These are phyloP conservation scores for Penicillium macrosclerotiorum DNA, from an alignment of 495 filamentous ascomycete genomes.

Conservation along the genomic window DNA sequence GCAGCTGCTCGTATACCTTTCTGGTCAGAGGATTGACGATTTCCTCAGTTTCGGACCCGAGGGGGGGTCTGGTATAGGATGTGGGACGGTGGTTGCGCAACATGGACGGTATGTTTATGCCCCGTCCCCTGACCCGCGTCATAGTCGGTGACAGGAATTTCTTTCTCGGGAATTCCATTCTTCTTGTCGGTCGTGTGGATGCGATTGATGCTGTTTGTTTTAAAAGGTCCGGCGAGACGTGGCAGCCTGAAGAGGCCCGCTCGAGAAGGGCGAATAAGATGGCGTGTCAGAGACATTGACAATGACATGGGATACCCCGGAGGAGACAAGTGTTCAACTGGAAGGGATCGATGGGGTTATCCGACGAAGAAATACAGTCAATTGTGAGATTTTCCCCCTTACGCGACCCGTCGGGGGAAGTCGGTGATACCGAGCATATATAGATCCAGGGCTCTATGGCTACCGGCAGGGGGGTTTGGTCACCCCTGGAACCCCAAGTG, in stretches of 20 bases:
- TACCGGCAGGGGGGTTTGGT: not conserved
- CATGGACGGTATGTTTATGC: slow-evolving; percentile 3
- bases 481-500: not conserved
- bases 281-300: slow-evolving; percentile 2
- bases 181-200: slow-evolving; percentile 4
- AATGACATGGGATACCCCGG: not conserved
- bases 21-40: slow-evolving; percentile 2
- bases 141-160: slow-evolving; percentile 4
- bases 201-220: not conserved
- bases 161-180: slow-evolving; percentile 4
- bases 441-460: too few relatives aligned
- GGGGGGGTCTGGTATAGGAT: not conserved
- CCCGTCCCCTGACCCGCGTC: slow-evolving; percentile 1
- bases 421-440: too few relatives aligned
- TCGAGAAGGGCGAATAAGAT: not conserved
- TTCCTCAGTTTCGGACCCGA: not conserved
- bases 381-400: too few relatives aligned
- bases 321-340: not conserved
- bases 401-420: too few relatives aligned
- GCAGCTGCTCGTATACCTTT: not conserved
- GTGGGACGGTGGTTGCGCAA: not conserved
- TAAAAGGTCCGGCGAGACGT: not conserved
- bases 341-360: not conserved
- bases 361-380: not conserved
- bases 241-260: not conserved